Evolutionary conservation across 2,329 filamentous ascomycete species (phyloP), one percentile per base, ranked within the genome.

Genomic region (Colletotrichum karsti): DNA sequence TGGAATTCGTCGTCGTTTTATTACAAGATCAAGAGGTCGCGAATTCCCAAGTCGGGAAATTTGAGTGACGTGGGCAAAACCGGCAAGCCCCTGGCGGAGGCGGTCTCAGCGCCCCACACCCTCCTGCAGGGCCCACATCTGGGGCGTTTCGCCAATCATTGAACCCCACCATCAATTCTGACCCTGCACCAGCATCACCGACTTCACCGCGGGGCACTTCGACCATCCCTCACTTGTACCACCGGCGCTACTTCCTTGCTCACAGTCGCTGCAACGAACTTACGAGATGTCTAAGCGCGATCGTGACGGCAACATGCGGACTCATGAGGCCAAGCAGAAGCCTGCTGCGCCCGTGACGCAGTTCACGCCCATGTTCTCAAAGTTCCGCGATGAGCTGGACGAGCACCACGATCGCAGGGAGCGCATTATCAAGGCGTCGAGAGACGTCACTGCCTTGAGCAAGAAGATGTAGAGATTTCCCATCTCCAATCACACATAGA

Each of bases 331-430:
- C 41, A 74, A 67, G 58, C 70, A 69, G 55, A 74, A 70, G 53
- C 71, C 74, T 18, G 77, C 80, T 48, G 75, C 74, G 20, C 79
- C 82, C 5, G 77, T 78, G 33, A 77, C 80, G 54, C 74, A 79
- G 57, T 91, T 89, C 76, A 89, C 90, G 69, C 80, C 90, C 72
- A 94, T 98, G 87, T 99, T 99, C 78, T 92, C 93, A 78, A 82
- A 79, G 7, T 97, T 98, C 78, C 91, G 95, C 57, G 87, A 92
- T 74, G 95, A 98, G 80, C 85, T 99, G 28, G 96, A 99, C 76
- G 90, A 96, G 80, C 95, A 98, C 77, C 93, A 99, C 79, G 96
- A 98, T 80, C 91, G 96, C 15, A 88, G 94, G 63, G 95, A 98
- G 82, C 89, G 92, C 59, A 90, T 97, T 73, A 93, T 97, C 76